These are phyloP conservation scores for Pleurotus platypus DNA, from an alignment of 768 basidiomycete genomes.

Conservation along the genomic window DNA sequence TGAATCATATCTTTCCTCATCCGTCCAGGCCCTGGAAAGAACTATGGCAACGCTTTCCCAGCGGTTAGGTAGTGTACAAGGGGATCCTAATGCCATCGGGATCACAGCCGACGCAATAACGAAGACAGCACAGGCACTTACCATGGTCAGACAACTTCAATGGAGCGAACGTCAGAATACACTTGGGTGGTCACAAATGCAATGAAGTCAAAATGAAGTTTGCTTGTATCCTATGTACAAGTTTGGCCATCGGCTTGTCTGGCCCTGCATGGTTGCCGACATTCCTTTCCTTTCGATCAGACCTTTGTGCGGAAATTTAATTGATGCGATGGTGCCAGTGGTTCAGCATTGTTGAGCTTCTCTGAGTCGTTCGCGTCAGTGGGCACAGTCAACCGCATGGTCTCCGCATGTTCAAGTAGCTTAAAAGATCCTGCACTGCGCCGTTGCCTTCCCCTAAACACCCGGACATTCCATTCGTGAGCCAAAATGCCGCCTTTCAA, in stretches of 20 bases:
- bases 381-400: constrained; percentile 6
- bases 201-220: no score
- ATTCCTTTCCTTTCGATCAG: no score
- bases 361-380: neutral
- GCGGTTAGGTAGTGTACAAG: constrained; percentile 34
- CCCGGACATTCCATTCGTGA: neutral
- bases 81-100: constrained; percentile 50
- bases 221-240: no score
- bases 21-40: constrained; percentile 47
- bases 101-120: constrained; percentile 65
- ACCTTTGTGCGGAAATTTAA: no score
- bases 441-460: neutral
- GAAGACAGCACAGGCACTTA: constrained; percentile 61
- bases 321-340: no score
- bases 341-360: no score
- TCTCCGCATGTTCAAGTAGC: constrained; percentile 7
- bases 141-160: constrained; percentile 56
- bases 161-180: constrained; percentile 36
- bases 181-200: neutral
- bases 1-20: constrained; percentile 21
- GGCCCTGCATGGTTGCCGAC: no score
- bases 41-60: constrained; percentile 50
- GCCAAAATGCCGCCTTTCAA: constrained; percentile 18
- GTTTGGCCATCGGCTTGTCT: no score
- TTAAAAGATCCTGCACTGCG: constrained; percentile 3